Base-by-base conservation (phyloP, 1,284 basidiomycete genomes). In the Cutaneotrichosporon mucoides region DNA sequence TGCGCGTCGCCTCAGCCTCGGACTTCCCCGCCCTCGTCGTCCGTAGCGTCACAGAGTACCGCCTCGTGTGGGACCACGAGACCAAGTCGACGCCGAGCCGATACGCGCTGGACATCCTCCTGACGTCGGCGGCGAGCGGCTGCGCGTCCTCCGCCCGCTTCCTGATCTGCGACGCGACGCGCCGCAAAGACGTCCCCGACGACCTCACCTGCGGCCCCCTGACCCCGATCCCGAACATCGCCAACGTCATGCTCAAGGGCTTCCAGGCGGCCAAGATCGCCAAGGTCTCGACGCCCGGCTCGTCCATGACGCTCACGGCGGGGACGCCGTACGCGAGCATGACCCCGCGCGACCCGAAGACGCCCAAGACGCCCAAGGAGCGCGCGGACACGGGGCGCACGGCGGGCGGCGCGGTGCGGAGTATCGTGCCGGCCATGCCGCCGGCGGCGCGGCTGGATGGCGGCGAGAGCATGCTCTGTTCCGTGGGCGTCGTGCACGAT, bases 51-150 rank as follows among this genome's bases (percentile, higher is more conserved):
- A 53, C 56, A 10, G 60, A 65, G 36, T 73, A 66, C 50, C 62
- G 69, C 9, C 55, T 73, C 33, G 65, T 72, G 0, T 73, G 68
- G 68, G 72, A 73, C 55, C 51, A 60, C 16, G 60, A 66, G 36
- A 50, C 53, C 11, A 35, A 34, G 38, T 8, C 9, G 12, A 48
- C 46, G 34, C 46, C 46, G 10, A 56, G 52, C 7, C 64, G 64
- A 33, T 68, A 67, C 55, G 67, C 65, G 4, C 47, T 75, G 37
- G 67, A 70, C 47, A 16, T 68, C 9, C 45, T 43, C 9, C 57
- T 72, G 11, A 51, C 59, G 2, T 33, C 54, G 3, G 50, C 49
- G 42, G 45, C 43, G 5, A 24, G 37, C 24, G 8, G 38, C 6
- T 5, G 46, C 24, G 24, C 24, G 24, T 24, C 24, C 12, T 24